These are phyloP conservation scores for Narthecium ossifragum DNA, from an alignment of 106 monocot genomes.

Conservation along the genomic window DNA sequence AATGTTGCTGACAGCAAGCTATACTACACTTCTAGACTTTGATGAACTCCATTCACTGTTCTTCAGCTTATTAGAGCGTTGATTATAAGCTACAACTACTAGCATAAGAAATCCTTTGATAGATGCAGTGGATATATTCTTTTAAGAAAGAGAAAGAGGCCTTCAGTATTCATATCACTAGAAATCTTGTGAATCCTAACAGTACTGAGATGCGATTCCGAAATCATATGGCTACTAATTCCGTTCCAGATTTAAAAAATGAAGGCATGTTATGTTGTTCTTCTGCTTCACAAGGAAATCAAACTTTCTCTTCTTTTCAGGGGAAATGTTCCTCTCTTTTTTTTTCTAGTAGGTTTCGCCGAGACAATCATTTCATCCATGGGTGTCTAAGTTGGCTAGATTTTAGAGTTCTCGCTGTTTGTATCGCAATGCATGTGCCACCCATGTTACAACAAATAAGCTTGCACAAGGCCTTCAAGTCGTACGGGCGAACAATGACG, in stretches of 20 bases:
- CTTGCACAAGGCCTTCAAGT: no score
- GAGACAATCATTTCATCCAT: slow-evolving; percentile 17
- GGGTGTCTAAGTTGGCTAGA: neutral
- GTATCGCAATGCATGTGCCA: neutral
- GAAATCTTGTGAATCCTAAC: neutral
- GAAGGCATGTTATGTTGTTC: neutral
- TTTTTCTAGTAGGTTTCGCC: neutral
- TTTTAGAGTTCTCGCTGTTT: no score
- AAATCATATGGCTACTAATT: slow-evolving; percentile 1
- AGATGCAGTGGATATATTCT: neutral
- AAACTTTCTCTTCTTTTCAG: slow-evolving; percentile 28
- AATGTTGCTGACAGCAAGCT: no score
- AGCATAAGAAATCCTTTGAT: no score
- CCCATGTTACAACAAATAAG: no score
- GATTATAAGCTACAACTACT: no score
- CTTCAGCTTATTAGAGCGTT: no score
- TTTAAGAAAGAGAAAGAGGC: slow-evolving; percentile 1
- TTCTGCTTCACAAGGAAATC: neutral
- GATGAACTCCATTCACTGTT: no score
- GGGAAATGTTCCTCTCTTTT: neutral
- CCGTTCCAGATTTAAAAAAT: neutral
- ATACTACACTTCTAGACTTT: no score
- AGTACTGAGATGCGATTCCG: neutral
- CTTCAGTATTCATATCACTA: neutral
- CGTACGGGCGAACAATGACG: no score